Evolutionary conservation across 2,329 filamentous ascomycete genomes (phyloP).

Genomic region (Cryphonectria radicalis): DNA sequence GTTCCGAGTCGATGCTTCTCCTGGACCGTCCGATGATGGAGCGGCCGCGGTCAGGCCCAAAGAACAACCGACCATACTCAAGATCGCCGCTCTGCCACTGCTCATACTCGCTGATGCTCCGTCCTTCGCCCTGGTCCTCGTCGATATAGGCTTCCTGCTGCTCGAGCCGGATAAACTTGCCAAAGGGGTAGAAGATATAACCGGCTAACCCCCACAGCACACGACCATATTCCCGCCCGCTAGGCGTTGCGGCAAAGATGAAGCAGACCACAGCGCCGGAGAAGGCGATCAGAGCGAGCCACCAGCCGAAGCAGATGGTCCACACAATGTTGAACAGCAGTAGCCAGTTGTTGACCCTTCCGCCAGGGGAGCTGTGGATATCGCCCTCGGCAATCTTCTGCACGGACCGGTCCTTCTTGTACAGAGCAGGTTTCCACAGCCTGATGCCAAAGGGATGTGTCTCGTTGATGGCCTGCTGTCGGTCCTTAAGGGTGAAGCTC

Average conservation of each 20-base stretch:
- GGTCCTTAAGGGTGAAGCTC: constrained; percentile 96
- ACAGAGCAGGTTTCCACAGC: constrained; percentile 97
- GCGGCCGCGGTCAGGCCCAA: constrained; percentile 77
- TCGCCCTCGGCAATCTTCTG: constrained; percentile 95
- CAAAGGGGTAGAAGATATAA: constrained; percentile 95
- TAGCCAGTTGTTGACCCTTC: constrained; percentile 81
- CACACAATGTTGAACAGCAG: constrained; percentile 88
- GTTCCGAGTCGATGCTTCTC: constrained; percentile 82
- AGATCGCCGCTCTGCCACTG: constrained; percentile 98
- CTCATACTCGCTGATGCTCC: constrained; percentile 98
- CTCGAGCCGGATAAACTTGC: constrained; percentile 90
- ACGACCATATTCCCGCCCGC: constrained; percentile 82
- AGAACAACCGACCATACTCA: constrained; percentile 94
- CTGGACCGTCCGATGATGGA: constrained; percentile 86
- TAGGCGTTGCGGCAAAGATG: constrained; percentile 76
- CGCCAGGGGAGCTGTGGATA: constrained; percentile 92
- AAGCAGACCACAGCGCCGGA: constrained; percentile 79
- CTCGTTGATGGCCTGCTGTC: constrained; percentile 97
- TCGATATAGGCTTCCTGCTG: constrained; percentile 93
- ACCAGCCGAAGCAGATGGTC: constrained; percentile 95
- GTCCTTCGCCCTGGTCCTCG: constrained; percentile 92
- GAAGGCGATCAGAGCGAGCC: constrained; percentile 80
- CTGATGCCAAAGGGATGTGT: constrained; percentile 98
- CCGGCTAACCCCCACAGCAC: constrained; percentile 82
- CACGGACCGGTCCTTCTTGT: constrained; percentile 96